Base-by-base conservation (phyloP, 768 basidiomycete genomes). In the Lactifluus hygrophoroides region DNA sequence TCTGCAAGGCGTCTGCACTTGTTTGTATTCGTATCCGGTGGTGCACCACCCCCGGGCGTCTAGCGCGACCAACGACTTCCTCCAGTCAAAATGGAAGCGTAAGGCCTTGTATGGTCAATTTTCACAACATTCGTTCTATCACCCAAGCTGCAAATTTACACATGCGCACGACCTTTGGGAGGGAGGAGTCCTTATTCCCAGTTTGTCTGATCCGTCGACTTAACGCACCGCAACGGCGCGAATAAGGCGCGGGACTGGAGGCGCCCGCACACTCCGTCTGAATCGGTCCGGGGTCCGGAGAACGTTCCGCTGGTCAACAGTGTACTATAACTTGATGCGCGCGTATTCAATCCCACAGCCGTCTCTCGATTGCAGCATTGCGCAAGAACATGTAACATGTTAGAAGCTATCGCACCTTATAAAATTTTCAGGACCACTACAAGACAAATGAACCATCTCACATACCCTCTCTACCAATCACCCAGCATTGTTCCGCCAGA, bases 51-150 rank as follows among this genome's bases (percentile, higher is more conserved):
- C 25, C 38, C 27, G 46, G 54, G 27, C 9, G 19, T 56, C n/a
- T 46, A 48, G n/a, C 25, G 46, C 45, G 23, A 47, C 27, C 3
- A 1, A n/a, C n/a, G n/a, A n/a, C n/a, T n/a, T n/a, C n/a, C n/a
- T n/a, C 30, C 14, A 1, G 37, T 17, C 23, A 17, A 32, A 50
- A 27, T 30, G 40, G 51, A 54, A 46, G 45, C 45, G n/a, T 28
- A 53, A 5, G 5, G n/a, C 38, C 51, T 42, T 9, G 28, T 34
- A 47, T 28, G n/a, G 37, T 3, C 57, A 44, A 21, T 37, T 49
- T 37, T 59, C 58, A 59, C 51, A 10, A 28, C 48, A 30, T 17
- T 47, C 52, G 54, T 11, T 17, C 25, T 59, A 49, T 59, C 58
- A 54, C 47, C 52, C 42, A 28, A 27, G 4, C n/a, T 25, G 34